Evolutionary conservation across 2,329 filamentous ascomycete species (phyloP).

Genomic region (Fusarium vanettenii): DNA sequence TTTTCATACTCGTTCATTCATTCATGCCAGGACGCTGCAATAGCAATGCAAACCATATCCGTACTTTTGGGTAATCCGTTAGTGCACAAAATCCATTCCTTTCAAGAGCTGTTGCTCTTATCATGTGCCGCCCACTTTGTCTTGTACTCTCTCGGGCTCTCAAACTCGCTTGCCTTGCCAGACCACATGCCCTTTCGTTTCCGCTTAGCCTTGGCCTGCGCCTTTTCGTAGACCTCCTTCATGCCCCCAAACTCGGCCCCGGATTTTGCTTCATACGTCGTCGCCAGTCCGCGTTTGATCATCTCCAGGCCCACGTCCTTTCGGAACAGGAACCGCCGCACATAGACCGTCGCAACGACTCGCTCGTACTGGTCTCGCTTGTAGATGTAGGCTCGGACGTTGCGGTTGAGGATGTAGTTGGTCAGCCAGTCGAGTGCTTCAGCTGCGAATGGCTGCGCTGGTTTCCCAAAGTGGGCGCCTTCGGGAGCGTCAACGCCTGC

Average conservation of each 20-base stretch:
- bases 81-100: slow-evolving; percentile 6
- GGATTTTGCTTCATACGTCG: slow-evolving; percentile 91
- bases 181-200: slow-evolving; percentile 82
- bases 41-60: slow-evolving; percentile 10
- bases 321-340: slow-evolving; percentile 75
- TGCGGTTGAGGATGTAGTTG: slow-evolving; percentile 74
- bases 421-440: slow-evolving; percentile 89
- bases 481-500: slow-evolving; percentile 96
- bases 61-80: background rate
- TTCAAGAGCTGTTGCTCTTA: slow-evolving; percentile 32
- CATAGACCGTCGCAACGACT: slow-evolving; percentile 86
- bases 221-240: slow-evolving; percentile 71
- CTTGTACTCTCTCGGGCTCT: slow-evolving; percentile 93
- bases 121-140: slow-evolving; percentile 51
- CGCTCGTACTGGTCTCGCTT: slow-evolving; percentile 92
- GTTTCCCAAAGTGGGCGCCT: slow-evolving; percentile 88
- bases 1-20: background rate
- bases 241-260: slow-evolving; percentile 88
- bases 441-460: slow-evolving; percentile 83
- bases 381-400: slow-evolving; percentile 86
- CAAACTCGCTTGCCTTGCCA: slow-evolving; percentile 70
- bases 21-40: slow-evolving; percentile 1
- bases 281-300: slow-evolving; percentile 86
- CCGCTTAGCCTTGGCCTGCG: slow-evolving; percentile 74
- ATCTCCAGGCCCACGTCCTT: slow-evolving; percentile 91